phyloP scores from a whole-genome alignment of 1,139 yeast species.

The Taphrina pruni region DNA sequence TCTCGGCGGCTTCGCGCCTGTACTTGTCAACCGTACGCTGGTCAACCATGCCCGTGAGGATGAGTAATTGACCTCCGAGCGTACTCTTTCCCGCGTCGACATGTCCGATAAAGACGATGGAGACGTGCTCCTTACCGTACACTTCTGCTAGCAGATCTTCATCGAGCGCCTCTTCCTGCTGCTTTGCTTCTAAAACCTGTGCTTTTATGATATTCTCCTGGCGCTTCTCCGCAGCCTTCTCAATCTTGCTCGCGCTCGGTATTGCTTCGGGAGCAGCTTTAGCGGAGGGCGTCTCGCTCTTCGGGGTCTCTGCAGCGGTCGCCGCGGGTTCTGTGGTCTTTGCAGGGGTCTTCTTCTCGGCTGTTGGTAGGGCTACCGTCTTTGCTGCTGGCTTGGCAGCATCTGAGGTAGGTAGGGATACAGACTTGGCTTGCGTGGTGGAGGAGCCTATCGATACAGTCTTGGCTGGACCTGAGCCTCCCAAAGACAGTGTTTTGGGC shows the following conservation, averaged over 20 bases:
- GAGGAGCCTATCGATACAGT: slow-evolving; percentile 32
- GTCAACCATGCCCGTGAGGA: slow-evolving; percentile 93
- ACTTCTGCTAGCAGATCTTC: slow-evolving; percentile 85
- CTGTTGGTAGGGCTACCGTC: slow-evolving; percentile 43
- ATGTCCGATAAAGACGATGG: slow-evolving; percentile 98
- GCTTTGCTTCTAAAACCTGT: slow-evolving; percentile 59
- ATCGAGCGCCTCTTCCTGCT: slow-evolving; percentile 85
- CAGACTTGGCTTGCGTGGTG: slow-evolving; percentile 24
- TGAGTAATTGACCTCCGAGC: slow-evolving; percentile 97
- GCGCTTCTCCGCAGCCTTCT: slow-evolving; percentile 48
- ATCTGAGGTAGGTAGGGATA: slow-evolving; percentile 27
- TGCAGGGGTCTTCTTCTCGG: slow-evolving; percentile 45
- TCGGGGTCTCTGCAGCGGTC: slow-evolving; percentile 35
- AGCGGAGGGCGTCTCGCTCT: slow-evolving; percentile 43
- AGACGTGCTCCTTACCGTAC: slow-evolving; percentile 96
- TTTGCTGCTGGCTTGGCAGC: slow-evolving; percentile 33
- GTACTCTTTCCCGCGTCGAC: slow-evolving; percentile 99
- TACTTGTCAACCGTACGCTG: slow-evolving; percentile 99
- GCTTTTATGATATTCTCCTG: slow-evolving; percentile 53
- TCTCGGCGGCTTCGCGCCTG: slow-evolving; percentile 98
- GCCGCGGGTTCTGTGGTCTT: slow-evolving; percentile 40
- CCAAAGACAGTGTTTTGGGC: slow-evolving; percentile 33
- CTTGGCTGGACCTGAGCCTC: slow-evolving; percentile 39
- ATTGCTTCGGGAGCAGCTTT: slow-evolving; percentile 45
- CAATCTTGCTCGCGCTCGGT: slow-evolving; percentile 47